phyloP scores from a whole-genome alignment of 805 yeast species.

The Osmozyma mogii region DNA sequence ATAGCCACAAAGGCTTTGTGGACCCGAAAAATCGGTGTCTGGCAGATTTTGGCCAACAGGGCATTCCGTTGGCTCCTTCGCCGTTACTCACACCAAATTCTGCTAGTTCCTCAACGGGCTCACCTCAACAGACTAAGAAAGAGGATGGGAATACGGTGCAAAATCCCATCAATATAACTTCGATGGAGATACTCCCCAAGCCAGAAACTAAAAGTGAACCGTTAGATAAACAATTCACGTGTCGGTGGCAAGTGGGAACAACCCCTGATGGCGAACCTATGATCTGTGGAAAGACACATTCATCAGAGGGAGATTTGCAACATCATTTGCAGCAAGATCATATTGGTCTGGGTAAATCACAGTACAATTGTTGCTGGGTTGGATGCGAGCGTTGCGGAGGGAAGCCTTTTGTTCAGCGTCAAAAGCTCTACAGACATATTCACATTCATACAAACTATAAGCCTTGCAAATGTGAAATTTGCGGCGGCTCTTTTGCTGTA shows the following conservation, averaged over 20 bases:
- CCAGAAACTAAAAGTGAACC: slow-evolving; percentile 5
- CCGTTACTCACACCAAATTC: too few species aligned
- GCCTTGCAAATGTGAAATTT: slow-evolving; percentile 66
- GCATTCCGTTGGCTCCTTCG: too few species aligned
- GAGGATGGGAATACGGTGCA: too few species aligned
- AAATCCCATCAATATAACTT: slow-evolving; percentile 22
- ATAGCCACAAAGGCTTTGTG: slow-evolving; percentile 22
- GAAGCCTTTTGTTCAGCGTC: slow-evolving; percentile 69
- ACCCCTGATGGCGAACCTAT: slow-evolving; percentile 22
- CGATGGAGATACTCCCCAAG: slow-evolving; percentile 26
- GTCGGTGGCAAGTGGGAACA: slow-evolving; percentile 35
- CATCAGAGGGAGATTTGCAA: slow-evolving; percentile 53
- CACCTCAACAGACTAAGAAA: too few species aligned
- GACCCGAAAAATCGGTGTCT: too few species aligned
- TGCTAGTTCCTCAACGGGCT: too few species aligned
- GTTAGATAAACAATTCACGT: slow-evolving; percentile 30
- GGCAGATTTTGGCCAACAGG: too few species aligned
- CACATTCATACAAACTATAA: slow-evolving; percentile 82
- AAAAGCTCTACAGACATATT: slow-evolving; percentile 77
- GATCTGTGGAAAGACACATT: slow-evolving; percentile 45
- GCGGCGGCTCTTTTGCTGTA: slow-evolving; percentile 69
- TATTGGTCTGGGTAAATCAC: slow-evolving; percentile 63
- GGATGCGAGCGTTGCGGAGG: slow-evolving; percentile 59
- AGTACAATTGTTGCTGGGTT: slow-evolving; percentile 70
- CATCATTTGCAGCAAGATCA: slow-evolving; percentile 64